Conservation (phyloP, 768 basidiomycete genomes). For the Nidularia sp. region DNA sequence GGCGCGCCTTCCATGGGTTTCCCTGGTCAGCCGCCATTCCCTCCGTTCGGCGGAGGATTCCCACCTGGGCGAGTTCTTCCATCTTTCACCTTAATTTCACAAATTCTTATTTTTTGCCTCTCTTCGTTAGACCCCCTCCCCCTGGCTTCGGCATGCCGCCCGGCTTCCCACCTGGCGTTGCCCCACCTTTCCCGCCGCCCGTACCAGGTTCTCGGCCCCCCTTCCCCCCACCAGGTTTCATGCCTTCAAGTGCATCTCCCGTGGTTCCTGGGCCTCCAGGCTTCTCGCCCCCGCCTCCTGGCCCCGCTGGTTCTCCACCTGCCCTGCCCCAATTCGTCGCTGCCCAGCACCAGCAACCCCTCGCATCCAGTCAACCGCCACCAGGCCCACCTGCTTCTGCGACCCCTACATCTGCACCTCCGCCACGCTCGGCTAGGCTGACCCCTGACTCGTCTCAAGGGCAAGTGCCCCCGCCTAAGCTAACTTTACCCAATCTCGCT, state of each 20-base stretch:
- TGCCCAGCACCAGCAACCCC: constrained; percentile 1
- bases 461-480: constrained; percentile 21
- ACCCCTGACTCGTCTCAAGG: constrained; percentile 9
- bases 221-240: constrained; percentile 23
- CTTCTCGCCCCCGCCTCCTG: constrained; percentile 14
- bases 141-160: constrained; percentile 24
- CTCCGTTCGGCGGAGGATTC: constrained; percentile 50
- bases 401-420: background rate
- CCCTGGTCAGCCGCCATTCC: constrained; percentile 48
- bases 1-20: constrained; percentile 37
- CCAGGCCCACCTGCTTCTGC: background rate
- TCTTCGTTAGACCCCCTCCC: constrained; percentile 24
- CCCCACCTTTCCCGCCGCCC: constrained; percentile 17
- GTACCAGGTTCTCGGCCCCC: constrained; percentile 22
- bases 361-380: background rate
- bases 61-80: constrained; percentile 47
- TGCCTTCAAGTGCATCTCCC: constrained; percentile 1
- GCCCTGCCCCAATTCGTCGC: constrained; percentile 10
- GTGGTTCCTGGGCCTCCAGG: constrained; percentile 6
- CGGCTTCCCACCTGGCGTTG: constrained; percentile 7
- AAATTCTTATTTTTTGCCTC: constrained; percentile 9
- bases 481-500: constrained; percentile 51
- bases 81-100: constrained; percentile 5
- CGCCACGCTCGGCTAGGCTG: constrained; percentile 11
- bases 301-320: constrained; percentile 10